These are phyloP conservation scores for Dalbergia cultrata DNA, from an alignment of 306 rosid genomes.

Conservation along the genomic window DNA sequence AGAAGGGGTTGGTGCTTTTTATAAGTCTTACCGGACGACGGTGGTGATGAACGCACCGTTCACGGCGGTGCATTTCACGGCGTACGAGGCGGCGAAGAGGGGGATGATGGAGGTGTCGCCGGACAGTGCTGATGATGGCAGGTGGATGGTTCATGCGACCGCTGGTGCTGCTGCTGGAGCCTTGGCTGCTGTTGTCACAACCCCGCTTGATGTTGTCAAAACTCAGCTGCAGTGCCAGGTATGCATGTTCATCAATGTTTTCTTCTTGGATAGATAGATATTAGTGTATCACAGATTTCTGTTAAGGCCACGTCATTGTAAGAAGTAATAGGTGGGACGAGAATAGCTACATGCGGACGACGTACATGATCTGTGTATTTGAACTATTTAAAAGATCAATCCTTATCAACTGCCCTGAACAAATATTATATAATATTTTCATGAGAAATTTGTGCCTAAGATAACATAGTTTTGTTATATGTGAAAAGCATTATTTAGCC, in stretches of 20 bases:
- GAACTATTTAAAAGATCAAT: too few relatives aligned
- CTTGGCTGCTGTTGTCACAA: constrained; percentile 65
- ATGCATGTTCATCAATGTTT: neutral
- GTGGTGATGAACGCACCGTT: constrained; percentile 76
- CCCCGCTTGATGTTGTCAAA: constrained; percentile 77
- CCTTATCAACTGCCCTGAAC: too few relatives aligned
- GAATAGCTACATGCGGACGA: too few relatives aligned
- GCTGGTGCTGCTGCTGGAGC: constrained; percentile 85
- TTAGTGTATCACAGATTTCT: too few relatives aligned
- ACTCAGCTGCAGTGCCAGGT: constrained; percentile 80
- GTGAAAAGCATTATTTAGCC: too few relatives aligned
- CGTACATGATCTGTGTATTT: too few relatives aligned
- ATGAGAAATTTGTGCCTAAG: too few relatives aligned
- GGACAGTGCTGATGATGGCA: constrained; percentile 54
- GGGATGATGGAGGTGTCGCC: constrained; percentile 58
- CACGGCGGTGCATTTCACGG: constrained; percentile 68
- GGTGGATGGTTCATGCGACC: constrained; percentile 70
- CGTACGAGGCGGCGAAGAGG: constrained; percentile 66
- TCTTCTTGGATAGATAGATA: neutral
- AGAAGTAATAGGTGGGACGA: too few relatives aligned
- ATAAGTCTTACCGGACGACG: constrained; percentile 63
- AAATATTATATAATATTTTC: too few relatives aligned
- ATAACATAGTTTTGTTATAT: too few relatives aligned
- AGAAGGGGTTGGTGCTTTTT: constrained; percentile 61
- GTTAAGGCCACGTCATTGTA: too few relatives aligned